Conservation (phyloP, 2,329 filamentous ascomycete genomes). For the Alternaria brassicae region DNA sequence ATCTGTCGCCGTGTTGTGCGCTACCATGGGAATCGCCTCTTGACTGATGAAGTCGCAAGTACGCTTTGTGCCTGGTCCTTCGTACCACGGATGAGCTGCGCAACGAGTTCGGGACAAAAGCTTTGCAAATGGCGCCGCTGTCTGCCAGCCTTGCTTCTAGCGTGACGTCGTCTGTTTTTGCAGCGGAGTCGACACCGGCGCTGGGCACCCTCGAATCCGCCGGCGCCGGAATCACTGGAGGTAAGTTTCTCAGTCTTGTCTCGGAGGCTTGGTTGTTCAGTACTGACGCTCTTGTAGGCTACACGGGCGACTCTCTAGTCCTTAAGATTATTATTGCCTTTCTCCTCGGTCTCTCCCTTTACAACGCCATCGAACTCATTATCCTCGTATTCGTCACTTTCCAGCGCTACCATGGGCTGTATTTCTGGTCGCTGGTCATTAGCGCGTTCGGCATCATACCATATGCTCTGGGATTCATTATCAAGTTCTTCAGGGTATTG, state of each 20-base stretch:
- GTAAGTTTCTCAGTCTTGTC: conserved; percentile 14
- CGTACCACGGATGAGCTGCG: neutral
- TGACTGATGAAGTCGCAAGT: neutral
- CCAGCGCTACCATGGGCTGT: conserved; percentile 56
- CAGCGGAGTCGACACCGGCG: conserved; percentile 30
- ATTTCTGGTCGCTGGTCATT: conserved; percentile 59
- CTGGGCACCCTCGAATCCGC: conserved; percentile 38
- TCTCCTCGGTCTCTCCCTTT: conserved; percentile 45
- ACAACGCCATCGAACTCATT: conserved; percentile 56
- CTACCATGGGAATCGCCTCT: neutral
- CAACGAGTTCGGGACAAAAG: conserved; percentile 2
- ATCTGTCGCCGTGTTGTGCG: neutral
- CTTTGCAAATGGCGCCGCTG: conserved; percentile 24
- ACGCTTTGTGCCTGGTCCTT: neutral
- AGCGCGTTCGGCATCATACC: conserved; percentile 55
- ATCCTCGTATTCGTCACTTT: conserved; percentile 58
- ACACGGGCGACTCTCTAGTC: conserved; percentile 40
- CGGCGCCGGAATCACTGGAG: conserved; percentile 44
- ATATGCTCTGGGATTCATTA: conserved; percentile 57
- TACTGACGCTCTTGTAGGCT: conserved; percentile 27
- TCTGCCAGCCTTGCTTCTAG: conserved; percentile 20
- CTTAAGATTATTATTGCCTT: conserved; percentile 48
- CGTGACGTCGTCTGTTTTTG: conserved; percentile 16
- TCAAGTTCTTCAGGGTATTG: conserved; percentile 51
- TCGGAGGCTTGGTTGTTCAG: neutral